Base-by-base conservation (phyloP, 176 grass and related monocot species). In the Phoenix roebelenii region DNA sequence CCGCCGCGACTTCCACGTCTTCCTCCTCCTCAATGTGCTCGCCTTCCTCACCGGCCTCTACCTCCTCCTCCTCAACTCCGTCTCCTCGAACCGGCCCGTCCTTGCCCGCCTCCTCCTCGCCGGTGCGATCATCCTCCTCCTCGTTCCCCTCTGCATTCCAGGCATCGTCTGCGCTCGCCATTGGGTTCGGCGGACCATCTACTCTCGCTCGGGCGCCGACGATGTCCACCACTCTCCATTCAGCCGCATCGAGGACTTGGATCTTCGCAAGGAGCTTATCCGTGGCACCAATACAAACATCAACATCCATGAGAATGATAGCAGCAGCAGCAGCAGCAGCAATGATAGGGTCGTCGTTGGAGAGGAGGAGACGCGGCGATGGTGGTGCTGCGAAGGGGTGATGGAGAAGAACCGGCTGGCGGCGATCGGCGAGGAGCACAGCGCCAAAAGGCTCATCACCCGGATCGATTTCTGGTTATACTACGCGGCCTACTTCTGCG, bases 401-500 rank as follows among this genome's bases (percentile, higher is more conserved):
- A 35, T 82, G 6, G 75, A 72, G 5, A 90, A 80, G 74, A 68
- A 66, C 18, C 32, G 44, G 18, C 12, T 90, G 22, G 7, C 48
- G 29, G 61, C 67, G 64, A 80, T 91, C 10, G 75, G 75, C 52
- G 92, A 91, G 49, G 92, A 97, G 57, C 87, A 97, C 51, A 76
- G 68, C 25, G 87, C 78, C 16, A 77, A 60, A 66, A 87, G 65
- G 74, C 92, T 97, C 19, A 73, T 97, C 22, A 20, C 18, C 9
- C 67, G 84, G 22, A 63, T 86, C 0, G 92, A 97, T 25, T 97
- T 88, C 72, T 97, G 92, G 92, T 72, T 97, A 18, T 97, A 97
- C 69, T 97, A 97, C 54, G 63, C 17, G 10, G 78, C 86, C 15
- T 96, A 96, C 75, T 90, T 90, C 65, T 96, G 83, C 48, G 87